Evolutionary conservation across 2,329 filamentous ascomycete species (phyloP), one percentile per base, ranked within the genome.

Genomic region (Colletotrichum horii): DNA sequence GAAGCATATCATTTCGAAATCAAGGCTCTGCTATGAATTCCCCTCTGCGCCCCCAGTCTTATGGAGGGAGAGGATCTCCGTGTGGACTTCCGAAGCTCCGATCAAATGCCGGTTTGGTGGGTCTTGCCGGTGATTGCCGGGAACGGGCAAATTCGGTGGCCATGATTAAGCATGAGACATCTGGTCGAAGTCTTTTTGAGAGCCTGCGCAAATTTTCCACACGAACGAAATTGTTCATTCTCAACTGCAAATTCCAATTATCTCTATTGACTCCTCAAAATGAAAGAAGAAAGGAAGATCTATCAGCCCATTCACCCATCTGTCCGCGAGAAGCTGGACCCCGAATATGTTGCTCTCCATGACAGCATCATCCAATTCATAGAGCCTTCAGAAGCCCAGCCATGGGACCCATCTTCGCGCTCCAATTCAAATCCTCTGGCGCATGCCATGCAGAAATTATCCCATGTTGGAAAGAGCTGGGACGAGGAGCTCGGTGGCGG

Each of bases 321-420:
- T 22, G 78, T 85, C 34, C 82, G 82, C 19, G 71, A 77, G 4
- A 70, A 65, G 8, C 80, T 86, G 2, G 84, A 86, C 78, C 82
- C 83, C 14, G 81, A 86, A 71, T 86, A 86, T 55, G 82, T 84
- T 36, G 79, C 79, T 36, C 83, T 85, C 64, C 85, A 86, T 75
- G 83, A 86, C 34, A 71, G 80, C 34, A 77, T 84, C 76, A 75
- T 86, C 30, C 84, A 85, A 65, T 85, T 83, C 71, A 79, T 86
- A 48, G 77, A 79, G 24, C 82, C 82, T 0, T 82, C 83, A 36
- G 83, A 87, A 67, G 70, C 77, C 19, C 80, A 77, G 30, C 74
- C 73, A 6, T 87, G 85, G 85, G 81, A 84, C 66, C 66, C 66
- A 6, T 22, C 66, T 56, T 74, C 66, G n/a, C 65, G 71, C 4